These are phyloP conservation scores for Orobanche coerulescens DNA, from an alignment of 257 asterid genomes.

Conservation along the genomic window DNA sequence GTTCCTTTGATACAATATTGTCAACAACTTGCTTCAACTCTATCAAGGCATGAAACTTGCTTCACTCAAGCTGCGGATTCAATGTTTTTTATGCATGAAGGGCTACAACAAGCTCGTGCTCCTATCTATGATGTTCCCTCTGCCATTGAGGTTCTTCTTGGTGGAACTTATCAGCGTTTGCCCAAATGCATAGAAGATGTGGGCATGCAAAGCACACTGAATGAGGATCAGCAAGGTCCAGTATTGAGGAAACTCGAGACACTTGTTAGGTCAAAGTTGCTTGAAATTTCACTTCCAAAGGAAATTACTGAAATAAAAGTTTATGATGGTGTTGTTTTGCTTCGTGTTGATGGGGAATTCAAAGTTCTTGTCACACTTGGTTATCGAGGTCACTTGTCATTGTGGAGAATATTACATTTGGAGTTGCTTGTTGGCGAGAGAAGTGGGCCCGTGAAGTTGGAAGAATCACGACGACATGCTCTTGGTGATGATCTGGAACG, in stretches of 20 bases:
- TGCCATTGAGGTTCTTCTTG: conserved; percentile 80
- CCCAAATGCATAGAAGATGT: conserved; percentile 94
- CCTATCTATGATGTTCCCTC: conserved; percentile 97
- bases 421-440: conserved; percentile 94
- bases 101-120: conserved; percentile 98
- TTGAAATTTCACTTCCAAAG: conserved; percentile 75
- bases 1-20: conserved; percentile 86
- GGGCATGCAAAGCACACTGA: conserved; percentile 65
- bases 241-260: conserved; percentile 77
- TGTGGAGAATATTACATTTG: conserved; percentile 98
- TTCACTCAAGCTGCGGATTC: conserved; percentile 98
- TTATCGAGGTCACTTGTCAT: conserved; percentile 88
- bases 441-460: conserved; percentile 74
- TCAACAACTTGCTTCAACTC: conserved; percentile 84
- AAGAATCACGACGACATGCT: conserved; percentile 81
- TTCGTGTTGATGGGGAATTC: conserved; percentile 90
- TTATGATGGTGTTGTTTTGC: conserved; percentile 82
- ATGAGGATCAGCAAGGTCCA: conserved; percentile 65
- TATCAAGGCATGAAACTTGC: conserved; percentile 93
- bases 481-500: conserved; percentile 99
- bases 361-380: conserved; percentile 95
- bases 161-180: conserved; percentile 73
- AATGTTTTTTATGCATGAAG: conserved; percentile 97
- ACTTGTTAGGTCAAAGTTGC: conserved; percentile 83
- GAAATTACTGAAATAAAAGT: conserved; percentile 65